Conservation (phyloP, 768 basidiomycete genomes). For the Podaxis rugospora region DNA sequence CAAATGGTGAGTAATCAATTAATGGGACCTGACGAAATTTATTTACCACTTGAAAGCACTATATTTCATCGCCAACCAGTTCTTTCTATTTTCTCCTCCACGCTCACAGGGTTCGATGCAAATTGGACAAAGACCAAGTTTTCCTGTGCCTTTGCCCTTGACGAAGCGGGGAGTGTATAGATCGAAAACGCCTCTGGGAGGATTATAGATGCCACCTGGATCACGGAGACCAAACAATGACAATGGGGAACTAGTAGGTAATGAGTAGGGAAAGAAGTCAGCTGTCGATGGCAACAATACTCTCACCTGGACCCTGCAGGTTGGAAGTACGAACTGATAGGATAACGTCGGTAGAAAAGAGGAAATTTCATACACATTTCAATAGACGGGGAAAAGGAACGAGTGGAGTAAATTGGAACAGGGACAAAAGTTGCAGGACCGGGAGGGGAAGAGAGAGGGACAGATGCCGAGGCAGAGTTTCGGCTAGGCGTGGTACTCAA, state of each 20-base stretch:
- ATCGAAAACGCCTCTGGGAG: slow-evolving; percentile 56
- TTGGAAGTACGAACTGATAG: slow-evolving; percentile 53
- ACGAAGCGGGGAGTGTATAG: slow-evolving; percentile 79
- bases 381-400: slow-evolving; percentile 49
- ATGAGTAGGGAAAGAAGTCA: background rate
- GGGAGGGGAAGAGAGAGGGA: background rate
- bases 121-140: slow-evolving; percentile 76
- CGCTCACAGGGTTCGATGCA: slow-evolving; percentile 58
- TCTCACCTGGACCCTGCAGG: slow-evolving; percentile 34
- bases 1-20: background rate
- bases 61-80: slow-evolving; percentile 79
- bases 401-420: slow-evolving; percentile 25
- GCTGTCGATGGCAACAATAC: background rate
- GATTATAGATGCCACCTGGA: slow-evolving; percentile 54
- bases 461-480: background rate
- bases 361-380: slow-evolving; percentile 46
- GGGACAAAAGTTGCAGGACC: background rate
- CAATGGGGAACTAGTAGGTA: slow-evolving; percentile 28
- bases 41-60: slow-evolving; percentile 79
- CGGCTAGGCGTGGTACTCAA: background rate
- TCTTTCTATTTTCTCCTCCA: slow-evolving; percentile 57
- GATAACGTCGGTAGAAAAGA: slow-evolving; percentile 69
- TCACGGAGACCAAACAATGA: slow-evolving; percentile 28
- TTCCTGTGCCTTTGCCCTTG: slow-evolving; percentile 60
- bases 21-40: background rate